Evolutionary conservation across 176 grass and related monocot species (phyloP).

Genomic region (Calamus simplicifolius): DNA sequence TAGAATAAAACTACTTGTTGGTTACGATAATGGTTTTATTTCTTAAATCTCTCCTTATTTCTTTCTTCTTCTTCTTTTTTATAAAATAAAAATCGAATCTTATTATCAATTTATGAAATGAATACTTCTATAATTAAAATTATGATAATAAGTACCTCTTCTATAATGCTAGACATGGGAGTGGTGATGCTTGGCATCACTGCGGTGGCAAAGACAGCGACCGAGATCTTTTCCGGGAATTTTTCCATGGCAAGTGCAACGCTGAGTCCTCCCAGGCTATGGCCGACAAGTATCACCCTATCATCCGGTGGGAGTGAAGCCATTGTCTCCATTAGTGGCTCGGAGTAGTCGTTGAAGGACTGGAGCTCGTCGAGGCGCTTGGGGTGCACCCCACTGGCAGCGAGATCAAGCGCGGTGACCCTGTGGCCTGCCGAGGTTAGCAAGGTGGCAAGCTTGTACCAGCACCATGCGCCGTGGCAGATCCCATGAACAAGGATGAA

Average conservation of each 20-base stretch:
- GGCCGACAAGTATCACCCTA: slow-evolving; percentile 25
- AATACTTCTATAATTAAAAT: background rate
- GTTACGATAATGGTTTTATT: too few species aligned
- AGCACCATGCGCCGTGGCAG: slow-evolving; percentile 24
- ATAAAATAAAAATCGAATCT: too few species aligned
- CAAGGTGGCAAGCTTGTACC: slow-evolving; percentile 26
- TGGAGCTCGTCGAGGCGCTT: slow-evolving; percentile 19
- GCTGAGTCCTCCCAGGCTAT: slow-evolving; percentile 15
- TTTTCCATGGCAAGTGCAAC: slow-evolving; percentile 27
- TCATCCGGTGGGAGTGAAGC: slow-evolving; percentile 4
- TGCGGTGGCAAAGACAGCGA: slow-evolving; percentile 12
- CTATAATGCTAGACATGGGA: slow-evolving; percentile 1
- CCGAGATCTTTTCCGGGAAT: slow-evolving; percentile 25
- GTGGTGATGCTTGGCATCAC: slow-evolving; percentile 26
- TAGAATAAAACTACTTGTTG: too few species aligned
- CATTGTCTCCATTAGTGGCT: slow-evolving; percentile 26
- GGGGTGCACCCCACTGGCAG: slow-evolving; percentile 11
- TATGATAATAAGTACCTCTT: slow-evolving; percentile 15
- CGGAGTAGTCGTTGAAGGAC: slow-evolving; percentile 18
- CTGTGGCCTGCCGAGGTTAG: slow-evolving; percentile 19
- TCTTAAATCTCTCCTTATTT: too few species aligned
- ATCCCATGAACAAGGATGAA: slow-evolving; percentile 32
- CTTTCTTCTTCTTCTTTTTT: too few species aligned
- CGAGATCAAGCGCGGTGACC: slow-evolving; percentile 22
- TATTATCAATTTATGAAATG: too few species aligned